These are phyloP conservation scores for Hortaea sp. DNA, from an alignment of 2,329 filamentous ascomycete species.

Conservation along the genomic window DNA sequence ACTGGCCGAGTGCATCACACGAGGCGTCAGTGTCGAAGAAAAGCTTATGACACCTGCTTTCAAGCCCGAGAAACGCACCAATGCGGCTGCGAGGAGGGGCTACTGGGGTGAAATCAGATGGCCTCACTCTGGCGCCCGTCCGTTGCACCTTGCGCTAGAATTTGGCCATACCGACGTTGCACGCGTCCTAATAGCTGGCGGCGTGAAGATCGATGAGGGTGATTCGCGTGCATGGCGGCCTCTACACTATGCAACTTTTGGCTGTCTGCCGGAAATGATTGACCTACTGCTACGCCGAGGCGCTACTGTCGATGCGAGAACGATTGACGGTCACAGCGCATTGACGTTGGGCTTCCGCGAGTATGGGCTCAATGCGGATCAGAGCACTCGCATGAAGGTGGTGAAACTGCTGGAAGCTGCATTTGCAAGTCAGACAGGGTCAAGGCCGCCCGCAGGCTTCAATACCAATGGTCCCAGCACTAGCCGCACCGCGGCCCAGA, in stretches of 20 bases:
- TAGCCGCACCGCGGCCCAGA: slow-evolving; percentile 6
- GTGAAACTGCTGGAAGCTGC: slow-evolving; percentile 3
- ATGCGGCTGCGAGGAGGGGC: slow-evolving; percentile 7
- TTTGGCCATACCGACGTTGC: slow-evolving; percentile 12
- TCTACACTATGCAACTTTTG: slow-evolving; percentile 12
- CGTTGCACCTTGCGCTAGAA: slow-evolving; percentile 12
- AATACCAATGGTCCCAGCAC: background rate
- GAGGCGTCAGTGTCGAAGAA: slow-evolving; percentile 9
- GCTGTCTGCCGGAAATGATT: slow-evolving; percentile 9
- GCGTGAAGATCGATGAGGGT: slow-evolving; percentile 9
- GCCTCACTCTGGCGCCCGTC: slow-evolving; percentile 10
- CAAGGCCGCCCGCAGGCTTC: slow-evolving; percentile 1
- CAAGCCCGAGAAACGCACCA: slow-evolving; percentile 12
- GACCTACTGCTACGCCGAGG: slow-evolving; percentile 6
- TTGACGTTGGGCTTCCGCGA: slow-evolving; percentile 9
- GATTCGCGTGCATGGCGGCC: slow-evolving; percentile 12
- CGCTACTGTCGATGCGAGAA: slow-evolving; percentile 5
- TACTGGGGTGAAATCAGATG: slow-evolving; percentile 13
- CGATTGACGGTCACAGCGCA: slow-evolving; percentile 9
- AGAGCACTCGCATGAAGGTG: background rate
- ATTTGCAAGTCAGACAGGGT: slow-evolving; percentile 1
- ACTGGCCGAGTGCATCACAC: slow-evolving; percentile 8
- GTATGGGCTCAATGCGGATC: slow-evolving; percentile 4
- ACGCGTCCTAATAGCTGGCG: slow-evolving; percentile 9
- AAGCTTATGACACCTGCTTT: slow-evolving; percentile 9